These are phyloP conservation scores for Sclerotinia nivalis DNA, from an alignment of 2,329 filamentous ascomycete species.

Conservation along the genomic window DNA sequence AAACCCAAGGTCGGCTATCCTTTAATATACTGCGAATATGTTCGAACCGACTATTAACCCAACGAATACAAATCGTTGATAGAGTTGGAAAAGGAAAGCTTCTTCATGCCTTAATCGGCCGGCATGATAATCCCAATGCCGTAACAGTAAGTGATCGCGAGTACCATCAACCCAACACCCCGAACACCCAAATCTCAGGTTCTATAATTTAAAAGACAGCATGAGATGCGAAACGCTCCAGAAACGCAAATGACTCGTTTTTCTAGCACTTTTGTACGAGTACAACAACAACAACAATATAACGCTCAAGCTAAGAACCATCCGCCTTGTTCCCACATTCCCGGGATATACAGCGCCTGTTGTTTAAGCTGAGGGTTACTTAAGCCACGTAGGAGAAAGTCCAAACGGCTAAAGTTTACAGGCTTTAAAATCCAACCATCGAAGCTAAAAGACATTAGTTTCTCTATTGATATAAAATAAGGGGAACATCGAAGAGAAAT, in stretches of 20 bases:
- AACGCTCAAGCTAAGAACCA: constrained; percentile 60
- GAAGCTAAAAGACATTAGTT: constrained; percentile 59
- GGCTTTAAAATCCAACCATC: constrained; percentile 92
- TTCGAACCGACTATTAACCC: neutral
- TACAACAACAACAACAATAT: neutral
- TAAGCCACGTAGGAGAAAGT: constrained; percentile 68
- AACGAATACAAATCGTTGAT: too few relatives aligned
- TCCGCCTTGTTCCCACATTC: constrained; percentile 79
- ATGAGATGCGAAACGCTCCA: neutral
- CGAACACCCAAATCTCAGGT: neutral
- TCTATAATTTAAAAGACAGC: neutral
- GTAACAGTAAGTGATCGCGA: too few relatives aligned
- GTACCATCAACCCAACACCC: neutral
- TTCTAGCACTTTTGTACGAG: neutral
- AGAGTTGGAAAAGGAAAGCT: neutral
- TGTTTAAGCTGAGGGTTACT: constrained; percentile 58
- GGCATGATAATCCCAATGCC: neutral
- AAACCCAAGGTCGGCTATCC: too few relatives aligned
- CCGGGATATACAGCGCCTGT: constrained; percentile 65
- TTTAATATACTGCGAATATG: too few relatives aligned
- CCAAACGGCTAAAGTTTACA: constrained; percentile 75
- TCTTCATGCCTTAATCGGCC: neutral
- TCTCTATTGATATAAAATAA: neutral
- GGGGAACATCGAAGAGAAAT: neutral
- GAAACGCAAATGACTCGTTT: neutral